phyloP scores from a whole-genome alignment of 2,329 filamentous ascomycete species.

The Hypoxylon sp. region DNA sequence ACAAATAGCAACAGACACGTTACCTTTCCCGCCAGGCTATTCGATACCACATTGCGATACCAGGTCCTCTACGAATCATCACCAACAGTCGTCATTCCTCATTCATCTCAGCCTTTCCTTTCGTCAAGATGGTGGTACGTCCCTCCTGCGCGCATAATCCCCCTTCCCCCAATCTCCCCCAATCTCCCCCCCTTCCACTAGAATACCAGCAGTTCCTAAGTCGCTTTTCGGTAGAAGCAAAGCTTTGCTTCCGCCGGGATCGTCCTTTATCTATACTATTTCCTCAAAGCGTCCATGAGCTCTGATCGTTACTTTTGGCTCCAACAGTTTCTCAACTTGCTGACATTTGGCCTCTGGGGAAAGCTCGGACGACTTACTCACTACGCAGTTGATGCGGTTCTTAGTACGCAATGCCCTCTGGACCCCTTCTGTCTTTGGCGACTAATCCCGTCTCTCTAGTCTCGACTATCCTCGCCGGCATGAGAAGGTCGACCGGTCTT shows the following conservation, averaged over 20 bases:
- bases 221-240: constrained; percentile 19
- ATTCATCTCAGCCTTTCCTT: neutral
- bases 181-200: constrained; percentile 16
- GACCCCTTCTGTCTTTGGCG: constrained; percentile 19
- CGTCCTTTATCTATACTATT: constrained; percentile 6
- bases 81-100: neutral
- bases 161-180: constrained; percentile 1
- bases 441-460: constrained; percentile 66
- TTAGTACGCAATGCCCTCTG: constrained; percentile 71
- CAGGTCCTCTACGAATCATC: constrained; percentile 16
- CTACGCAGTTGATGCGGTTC: constrained; percentile 95
- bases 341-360: constrained; percentile 77
- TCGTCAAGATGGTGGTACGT: constrained; percentile 44
- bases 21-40: constrained; percentile 14
- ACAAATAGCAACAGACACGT: constrained; percentile 18
- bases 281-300: constrained; percentile 58
- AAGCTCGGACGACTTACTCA: constrained; percentile 95
- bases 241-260: constrained; percentile 10
- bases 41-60: constrained; percentile 13
- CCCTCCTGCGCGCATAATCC: constrained; percentile 30
- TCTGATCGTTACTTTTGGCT: constrained; percentile 47
- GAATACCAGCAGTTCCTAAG: constrained; percentile 1
- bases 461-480: constrained; percentile 95
- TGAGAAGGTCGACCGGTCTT: constrained; percentile 96
- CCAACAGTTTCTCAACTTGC: constrained; percentile 73